Evolutionary conservation across 148 eudicot species (phyloP), one percentile per base, ranked within the genome.

Genomic region (Vaccinium myrtillus): DNA sequence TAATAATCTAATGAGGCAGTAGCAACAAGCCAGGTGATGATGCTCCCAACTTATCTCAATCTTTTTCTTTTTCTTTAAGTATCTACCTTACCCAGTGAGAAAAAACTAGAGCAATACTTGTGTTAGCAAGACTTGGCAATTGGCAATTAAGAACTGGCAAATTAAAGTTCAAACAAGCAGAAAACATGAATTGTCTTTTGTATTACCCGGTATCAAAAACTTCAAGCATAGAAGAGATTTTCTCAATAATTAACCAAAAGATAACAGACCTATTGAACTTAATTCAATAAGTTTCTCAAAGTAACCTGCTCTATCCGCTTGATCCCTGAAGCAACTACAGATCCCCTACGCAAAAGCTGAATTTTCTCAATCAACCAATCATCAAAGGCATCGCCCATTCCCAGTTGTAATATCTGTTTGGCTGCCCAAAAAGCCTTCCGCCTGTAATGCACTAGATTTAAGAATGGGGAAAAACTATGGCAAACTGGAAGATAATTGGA

Each of bases 361-460:
- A 97, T 95, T 95, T 95, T 97, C 88, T 91, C 98, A 90, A 97
- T 94, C 88, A 97, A 86, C 99, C 99, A 97, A 87, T 97, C 99
- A 91, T 97, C 99, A 84, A 97, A 93, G 69, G 99, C 99, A 90
- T 97, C 99, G 59, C 98, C 98, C 99, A 97, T 97, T 86, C 99
- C 99, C 85, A 97, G 87, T 80, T 97, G 98, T 88, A 97, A 85
- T 83, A 97, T 92, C 89, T 95, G 99, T 82, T 97, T 97, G 75
- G 94, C 99, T 86, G 95, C 98, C 99, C 99, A 97, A 84, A 97
- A 94, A 69, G 98, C 98, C 87, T 97, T 94, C 87, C 98, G 90
- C 91, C 99, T 97, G 88, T 51, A 87, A 88, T 48, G 75, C 54
- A 58, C 54, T 21, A 30, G 77, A 81, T 70, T 75, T 53, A 71